Evolutionary conservation across 1,284 basidiomycete genomes (phyloP), one percentile per base, ranked within the genome.

Genomic region (Cutaneotrichosporon sp.): DNA sequence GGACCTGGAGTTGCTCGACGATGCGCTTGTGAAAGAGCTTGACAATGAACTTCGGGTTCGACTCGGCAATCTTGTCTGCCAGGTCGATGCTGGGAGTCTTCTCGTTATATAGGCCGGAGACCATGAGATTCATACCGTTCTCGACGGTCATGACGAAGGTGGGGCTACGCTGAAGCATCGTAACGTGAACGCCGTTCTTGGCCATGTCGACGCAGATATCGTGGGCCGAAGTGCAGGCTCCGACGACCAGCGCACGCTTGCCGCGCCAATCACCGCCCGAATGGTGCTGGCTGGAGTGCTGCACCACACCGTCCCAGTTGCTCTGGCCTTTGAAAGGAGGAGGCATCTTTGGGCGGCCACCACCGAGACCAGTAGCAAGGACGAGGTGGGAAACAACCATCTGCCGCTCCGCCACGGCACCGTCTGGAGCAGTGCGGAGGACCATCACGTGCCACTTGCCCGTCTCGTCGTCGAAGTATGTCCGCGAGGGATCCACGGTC

Each of bases 161-260:
- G 4, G 81, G 78, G 27, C 77, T 77, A 26, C 84, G 77, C 68
- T 86, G 85, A 53, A 80, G 79, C 74, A 85, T 81, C 4, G 83
- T 84, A 3, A 83, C 78, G 71, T 80, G 77, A 16, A 77, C 75
- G 31, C 78, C 79, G 52, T 79, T 72, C 26, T 78, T 70, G 22
- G 68, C 72, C 51, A 79, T 77, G 57, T 81, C 80, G 31, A 76
- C 65, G 20, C 73, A 73, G 45, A 81, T 74, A 59, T 74, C 70
- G 54, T 66, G 65, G 68, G 78, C 82, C 19, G 81, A 82, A 25
- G 81, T 84, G 50, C 81, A 81, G 22, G 82, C 77, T 0, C 84
- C 84, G 8, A 85, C 73, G 3, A 85, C 79, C 10, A 80, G 79
- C 2, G 81, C 82, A 55, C 80, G 81, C 74, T 84, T 84, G n/a